A percentile compares a stretch with the other conserved stretches of the same genome.
Evolutionary conservation across 768 basidiomycete genomes (phyloP).

Genomic region (Macrolepiota fuliginosa): DNA sequence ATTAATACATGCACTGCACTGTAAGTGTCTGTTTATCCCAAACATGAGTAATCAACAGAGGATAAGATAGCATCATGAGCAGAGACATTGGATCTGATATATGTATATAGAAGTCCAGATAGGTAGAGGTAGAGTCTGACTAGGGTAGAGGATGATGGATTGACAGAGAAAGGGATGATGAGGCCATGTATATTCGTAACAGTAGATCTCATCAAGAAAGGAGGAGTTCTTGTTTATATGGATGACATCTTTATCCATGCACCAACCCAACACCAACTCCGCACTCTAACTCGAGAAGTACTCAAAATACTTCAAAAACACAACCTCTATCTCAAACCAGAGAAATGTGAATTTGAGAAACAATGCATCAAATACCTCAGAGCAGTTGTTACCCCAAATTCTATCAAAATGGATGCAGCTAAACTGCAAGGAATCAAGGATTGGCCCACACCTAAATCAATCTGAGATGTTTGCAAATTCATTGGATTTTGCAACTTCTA

Average conservation of each 20-base stretch:
- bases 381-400: conserved; percentile 21
- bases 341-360: conserved; percentile 35
- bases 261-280: neutral
- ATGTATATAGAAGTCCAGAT: too few species aligned
- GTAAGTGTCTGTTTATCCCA: too few species aligned
- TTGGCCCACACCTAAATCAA: conserved; percentile 29
- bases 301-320: conserved; percentile 20
- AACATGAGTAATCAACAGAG: too few species aligned
- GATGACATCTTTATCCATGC: conserved; percentile 26
- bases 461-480: conserved; percentile 35
- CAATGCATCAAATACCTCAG: conserved; percentile 32
- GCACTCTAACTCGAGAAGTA: conserved; percentile 1
- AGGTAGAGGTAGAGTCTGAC: too few species aligned
- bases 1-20: too few species aligned
- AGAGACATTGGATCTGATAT: too few species aligned
- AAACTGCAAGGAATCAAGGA: conserved; percentile 30
- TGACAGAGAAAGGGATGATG: too few species aligned
- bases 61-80: too few species aligned
- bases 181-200: too few species aligned
- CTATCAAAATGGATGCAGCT: conserved; percentile 28
- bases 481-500: conserved; percentile 41
- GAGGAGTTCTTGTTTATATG: conserved; percentile 29
- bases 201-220: neutral
- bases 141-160: too few species aligned
- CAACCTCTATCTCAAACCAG: conserved; percentile 30